A percentile compares a stretch with the other conserved stretches of the same genome.
Conservation (phyloP, 768 basidiomycete genomes). For the Russula sp. region DNA sequence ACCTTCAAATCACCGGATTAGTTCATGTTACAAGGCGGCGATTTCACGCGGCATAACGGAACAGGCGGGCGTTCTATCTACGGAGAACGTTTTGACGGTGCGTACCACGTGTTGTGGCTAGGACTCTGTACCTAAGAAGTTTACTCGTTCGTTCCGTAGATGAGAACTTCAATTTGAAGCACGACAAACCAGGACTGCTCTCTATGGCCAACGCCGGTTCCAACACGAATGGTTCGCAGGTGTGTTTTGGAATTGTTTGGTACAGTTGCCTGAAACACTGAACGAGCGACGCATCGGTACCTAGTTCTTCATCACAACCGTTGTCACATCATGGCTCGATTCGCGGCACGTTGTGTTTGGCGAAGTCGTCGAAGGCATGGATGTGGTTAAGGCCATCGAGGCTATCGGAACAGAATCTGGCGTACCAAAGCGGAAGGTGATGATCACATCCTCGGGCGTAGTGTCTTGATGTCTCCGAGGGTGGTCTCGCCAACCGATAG, state of each 20-base stretch:
- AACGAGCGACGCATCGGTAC: background rate
- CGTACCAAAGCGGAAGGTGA: constrained; percentile 16
- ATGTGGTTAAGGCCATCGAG: constrained; percentile 41
- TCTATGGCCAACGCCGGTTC: constrained; percentile 54
- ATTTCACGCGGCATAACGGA: constrained; percentile 40
- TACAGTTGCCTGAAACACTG: background rate
- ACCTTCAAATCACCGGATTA: constrained; percentile 9
- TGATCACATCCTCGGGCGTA: constrained; percentile 27
- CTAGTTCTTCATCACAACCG: constrained; percentile 45
- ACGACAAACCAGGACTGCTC: constrained; percentile 43
- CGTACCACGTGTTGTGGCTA: background rate
- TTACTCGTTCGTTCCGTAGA: constrained; percentile 33
- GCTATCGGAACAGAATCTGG: constrained; percentile 31
- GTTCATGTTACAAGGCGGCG: constrained; percentile 45
- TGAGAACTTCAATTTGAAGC: constrained; percentile 41
- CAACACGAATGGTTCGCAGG: constrained; percentile 51
- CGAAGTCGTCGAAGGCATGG: constrained; percentile 44
- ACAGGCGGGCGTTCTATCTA: constrained; percentile 43
- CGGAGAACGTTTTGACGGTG: constrained; percentile 39
- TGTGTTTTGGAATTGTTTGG: constrained; percentile 23
- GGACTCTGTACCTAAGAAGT: background rate
- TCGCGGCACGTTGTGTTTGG: constrained; percentile 47
- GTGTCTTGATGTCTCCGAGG: background rate
- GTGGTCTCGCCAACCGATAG: no score
- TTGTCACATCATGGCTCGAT: constrained; percentile 41